A percentile compares a stretch with the other conserved stretches of the same genome.
Evolutionary conservation across 768 basidiomycete species (phyloP).

Genomic region (Kondoa subrosea): DNA sequence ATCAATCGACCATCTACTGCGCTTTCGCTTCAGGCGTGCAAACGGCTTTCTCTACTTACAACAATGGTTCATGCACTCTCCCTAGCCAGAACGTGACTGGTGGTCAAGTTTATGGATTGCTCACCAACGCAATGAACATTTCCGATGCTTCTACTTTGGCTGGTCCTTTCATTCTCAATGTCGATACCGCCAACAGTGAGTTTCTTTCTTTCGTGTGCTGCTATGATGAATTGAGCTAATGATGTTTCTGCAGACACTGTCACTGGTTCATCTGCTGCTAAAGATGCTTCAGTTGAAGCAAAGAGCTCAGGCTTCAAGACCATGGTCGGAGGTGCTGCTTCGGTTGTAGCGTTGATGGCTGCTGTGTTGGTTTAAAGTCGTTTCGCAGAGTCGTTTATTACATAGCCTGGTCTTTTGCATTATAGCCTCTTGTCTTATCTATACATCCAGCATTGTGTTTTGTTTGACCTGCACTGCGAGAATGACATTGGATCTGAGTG

Average conservation of each 20-base stretch:
- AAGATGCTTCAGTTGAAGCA: background rate
- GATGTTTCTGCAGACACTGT: no score
- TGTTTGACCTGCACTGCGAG: no score
- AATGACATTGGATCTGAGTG: no score
- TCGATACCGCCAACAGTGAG: constrained; percentile 6
- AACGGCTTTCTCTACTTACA: background rate
- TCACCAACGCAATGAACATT: background rate
- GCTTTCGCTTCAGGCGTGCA: background rate
- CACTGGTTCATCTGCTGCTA: background rate
- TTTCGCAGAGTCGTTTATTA: no score
- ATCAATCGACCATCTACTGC: background rate
- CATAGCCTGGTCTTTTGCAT: no score
- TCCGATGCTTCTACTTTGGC: constrained; percentile 5
- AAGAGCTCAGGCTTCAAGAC: no score
- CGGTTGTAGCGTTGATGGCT: no score
- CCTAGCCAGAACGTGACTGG: background rate
- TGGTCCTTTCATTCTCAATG: constrained; percentile 13
- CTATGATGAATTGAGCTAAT: no score
- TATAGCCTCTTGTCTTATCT: no score
- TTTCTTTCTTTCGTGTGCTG: constrained; percentile 4
- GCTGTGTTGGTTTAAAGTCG: no score
- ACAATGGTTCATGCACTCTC: background rate
- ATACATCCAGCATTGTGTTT: no score
- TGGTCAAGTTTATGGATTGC: background rate
- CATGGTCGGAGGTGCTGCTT: no score